phyloP scores from a whole-genome alignment of 371 early-diverging fungal genomes.

The Chytridium lagenaria region DNA sequence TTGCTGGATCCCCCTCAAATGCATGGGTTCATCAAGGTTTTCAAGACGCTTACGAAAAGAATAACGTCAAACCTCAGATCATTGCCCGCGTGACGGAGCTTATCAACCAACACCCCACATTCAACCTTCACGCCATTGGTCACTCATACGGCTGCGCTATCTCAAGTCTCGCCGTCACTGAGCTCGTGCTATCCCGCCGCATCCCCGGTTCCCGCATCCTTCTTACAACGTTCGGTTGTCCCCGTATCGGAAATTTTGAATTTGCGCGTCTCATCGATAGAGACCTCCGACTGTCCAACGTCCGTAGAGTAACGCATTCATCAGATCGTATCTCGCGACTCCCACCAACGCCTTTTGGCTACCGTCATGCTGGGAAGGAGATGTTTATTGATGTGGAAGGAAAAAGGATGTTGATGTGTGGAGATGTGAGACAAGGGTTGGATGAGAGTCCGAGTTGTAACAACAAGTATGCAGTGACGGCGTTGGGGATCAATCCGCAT shows the following conservation, averaged over 20 bases:
- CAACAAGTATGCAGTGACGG: not conserved
- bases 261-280: constrained; percentile 8
- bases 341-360: not conserved
- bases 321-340: not conserved
- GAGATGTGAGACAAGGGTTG: not conserved
- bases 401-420: not conserved
- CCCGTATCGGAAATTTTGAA: constrained; percentile 16
- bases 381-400: not conserved
- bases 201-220: not conserved
- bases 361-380: constrained; percentile 13
- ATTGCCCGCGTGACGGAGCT: not conserved
- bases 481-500: not conserved
- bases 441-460: constrained; percentile 6
- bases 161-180: not conserved
- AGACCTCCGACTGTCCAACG: not conserved
- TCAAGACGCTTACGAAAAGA: not conserved
- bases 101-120: not conserved
- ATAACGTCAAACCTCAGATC: not conserved
- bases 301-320: not conserved
- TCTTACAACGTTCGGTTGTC: not conserved
- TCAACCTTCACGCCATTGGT: constrained; percentile 11
- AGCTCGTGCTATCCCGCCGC: not conserved
- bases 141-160: constrained; percentile 17
- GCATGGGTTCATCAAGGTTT: constrained; percentile 9
- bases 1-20: not conserved